Evolutionary conservation across 208 protist species (phyloP), one percentile per base, ranked within the genome.

Genomic region (Acanthamoeba healyi): DNA sequence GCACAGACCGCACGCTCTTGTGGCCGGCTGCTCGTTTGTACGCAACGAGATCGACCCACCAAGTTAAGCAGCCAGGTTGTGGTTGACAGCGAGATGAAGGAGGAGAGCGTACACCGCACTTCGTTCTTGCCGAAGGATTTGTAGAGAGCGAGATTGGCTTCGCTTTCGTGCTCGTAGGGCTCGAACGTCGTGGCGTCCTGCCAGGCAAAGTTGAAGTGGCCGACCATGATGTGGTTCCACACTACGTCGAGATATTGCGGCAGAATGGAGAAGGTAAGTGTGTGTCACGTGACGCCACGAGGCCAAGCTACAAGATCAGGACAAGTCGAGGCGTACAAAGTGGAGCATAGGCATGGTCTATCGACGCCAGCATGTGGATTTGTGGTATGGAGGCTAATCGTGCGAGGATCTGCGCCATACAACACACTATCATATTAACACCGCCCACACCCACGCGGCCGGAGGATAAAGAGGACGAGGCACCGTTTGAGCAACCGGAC

Each of bases 141-240:
- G 84, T 72, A 91, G 26, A 91, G 38, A 26, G 84, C 26, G 32
- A 91, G 22, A 29, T 91, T 74, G 56, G 84, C 61, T 36, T 91
- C 84, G n/a, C 58, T 51, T 42, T 91, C 84, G 65, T n/a, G 22
- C 26, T 26, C 56, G 84, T 91, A 91, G 22, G 84, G 84, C 61
- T 40, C 84, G 36, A 72, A 91, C 0, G 84, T 91, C 5, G 84
- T 91, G 15, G 34, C 54, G 22, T 91, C 84, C 12, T 91, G 61
- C 84, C 84, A 91, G 0, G 40, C 51, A 58, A 58, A 91, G 34
- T 91, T 91, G 40, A 91, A 91, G 56, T 91, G 84, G 24, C 84
- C 84, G 29, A 74, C 56, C 84, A 74, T 91, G 51, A 91, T 91
- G 84, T 91, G 84, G 56, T 91, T 91, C 84, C 84, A 91, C 84